These are phyloP conservation scores for Spencermartinsiella europaea DNA, from an alignment of 805 yeast genomes.

Conservation along the genomic window DNA sequence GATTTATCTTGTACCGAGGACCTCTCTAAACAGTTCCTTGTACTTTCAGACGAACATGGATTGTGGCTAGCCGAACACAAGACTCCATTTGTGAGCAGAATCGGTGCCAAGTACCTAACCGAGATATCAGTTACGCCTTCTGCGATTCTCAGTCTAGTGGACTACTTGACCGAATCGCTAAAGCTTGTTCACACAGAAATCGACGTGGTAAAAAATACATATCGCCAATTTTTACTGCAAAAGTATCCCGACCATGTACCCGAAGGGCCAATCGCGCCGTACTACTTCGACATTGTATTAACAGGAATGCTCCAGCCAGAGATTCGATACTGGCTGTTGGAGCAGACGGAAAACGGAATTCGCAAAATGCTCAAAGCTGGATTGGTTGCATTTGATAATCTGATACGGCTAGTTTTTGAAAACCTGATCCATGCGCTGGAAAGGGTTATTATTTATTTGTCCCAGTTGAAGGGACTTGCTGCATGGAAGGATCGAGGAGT, in stretches of 20 bases:
- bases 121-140: slow-evolving; percentile 35
- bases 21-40: slow-evolving; percentile 9
- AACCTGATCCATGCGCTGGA: slow-evolving; percentile 46
- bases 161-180: slow-evolving; percentile 30
- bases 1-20: slow-evolving; percentile 6
- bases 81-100: slow-evolving; percentile 27
- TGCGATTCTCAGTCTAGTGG: slow-evolving; percentile 33
- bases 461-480: slow-evolving; percentile 39
- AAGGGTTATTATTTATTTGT: slow-evolving; percentile 41
- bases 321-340: slow-evolving; percentile 46
- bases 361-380: slow-evolving; percentile 44
- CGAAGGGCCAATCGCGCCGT: slow-evolving; percentile 8
- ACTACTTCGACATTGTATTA: slow-evolving; percentile 40
- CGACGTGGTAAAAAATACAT: slow-evolving; percentile 23
- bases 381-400: slow-evolving; percentile 39
- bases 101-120: slow-evolving; percentile 29
- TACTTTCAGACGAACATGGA: slow-evolving; percentile 1
- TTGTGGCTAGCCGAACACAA: slow-evolving; percentile 2
- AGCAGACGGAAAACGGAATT: slow-evolving; percentile 52
- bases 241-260: neutral
- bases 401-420: slow-evolving; percentile 40
- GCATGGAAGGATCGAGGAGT: slow-evolving; percentile 35
- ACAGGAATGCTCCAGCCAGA: slow-evolving; percentile 45
- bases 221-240: slow-evolving; percentile 4
- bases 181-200: slow-evolving; percentile 26